Evolutionary conservation across 164 flowering plant genomes (phyloP), one percentile per base, ranked within the genome.

Genomic region (Protea cynaroides): DNA sequence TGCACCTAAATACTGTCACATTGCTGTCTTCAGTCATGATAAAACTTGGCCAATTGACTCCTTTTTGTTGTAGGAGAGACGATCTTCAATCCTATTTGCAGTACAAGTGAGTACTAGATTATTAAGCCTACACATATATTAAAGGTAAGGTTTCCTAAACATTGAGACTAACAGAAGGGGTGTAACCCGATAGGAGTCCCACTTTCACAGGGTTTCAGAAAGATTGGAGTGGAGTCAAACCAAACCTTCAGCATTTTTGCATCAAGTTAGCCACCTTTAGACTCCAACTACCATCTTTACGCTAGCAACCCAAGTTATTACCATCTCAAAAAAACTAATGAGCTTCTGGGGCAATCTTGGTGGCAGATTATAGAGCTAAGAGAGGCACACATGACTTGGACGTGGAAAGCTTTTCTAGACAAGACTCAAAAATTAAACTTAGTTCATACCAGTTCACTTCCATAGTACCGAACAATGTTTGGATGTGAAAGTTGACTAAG

Each of bases 391-490:
- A 8, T 62, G 23, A 23, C 24, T n/a, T 23, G 19, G 34, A 38
- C 36, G 34, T n/a, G 57, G 25, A 63, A 25, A 23, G 21, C 7
- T 22, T 55, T 40, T 56, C 37, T 38, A 46, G 44, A 14, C 15
- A 23, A 50, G 44, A 25, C 21, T 49, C n/a, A 14, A 18, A 15
- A 49, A 25, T n/a, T 25, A 40, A 56, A 22, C 17, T 47, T 25
- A 49, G 52, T 5, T 21, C 78, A 56, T 87, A 93, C 98, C 90
- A 87, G 62, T 74, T 88, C 96, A 76, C 96, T 86, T 64, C 97
- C 97, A 71, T 82, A 74, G 70, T 90, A 90, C 56, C 77, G 96
- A 47, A 90, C 98, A 65, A 93, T 93, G 69, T 93, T 93, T 50
- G 85, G 83, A 77, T 93, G 94, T 38, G 85, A 79, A 36, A 93